Evolutionary conservation across 257 asterid species (phyloP).

Genomic region (Verbena officinalis): DNA sequence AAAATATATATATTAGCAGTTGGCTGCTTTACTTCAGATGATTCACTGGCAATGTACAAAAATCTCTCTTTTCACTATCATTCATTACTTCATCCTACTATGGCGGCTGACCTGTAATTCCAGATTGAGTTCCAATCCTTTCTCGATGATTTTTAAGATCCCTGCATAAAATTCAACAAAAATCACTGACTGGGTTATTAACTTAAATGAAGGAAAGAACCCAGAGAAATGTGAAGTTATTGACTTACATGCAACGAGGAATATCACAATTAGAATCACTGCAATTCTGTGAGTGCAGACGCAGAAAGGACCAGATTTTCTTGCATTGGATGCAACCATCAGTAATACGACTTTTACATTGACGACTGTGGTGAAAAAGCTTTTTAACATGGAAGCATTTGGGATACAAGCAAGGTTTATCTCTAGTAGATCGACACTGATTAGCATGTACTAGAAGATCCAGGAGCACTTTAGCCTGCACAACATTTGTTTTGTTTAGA

Average conservation of each 20-base stretch:
- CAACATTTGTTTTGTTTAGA: background rate
- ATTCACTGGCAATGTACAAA: background rate
- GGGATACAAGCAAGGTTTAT: conserved; percentile 43
- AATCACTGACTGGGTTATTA: background rate
- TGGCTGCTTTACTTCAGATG: background rate
- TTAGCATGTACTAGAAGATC: conserved; percentile 49
- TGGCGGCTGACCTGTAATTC: conserved; percentile 26
- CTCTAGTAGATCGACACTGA: conserved; percentile 34
- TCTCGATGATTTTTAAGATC: conserved; percentile 32
- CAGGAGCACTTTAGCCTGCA: conserved; percentile 38
- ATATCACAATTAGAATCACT: conserved; percentile 40
- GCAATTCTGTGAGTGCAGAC: conserved; percentile 45
- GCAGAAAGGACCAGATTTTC: conserved; percentile 46
- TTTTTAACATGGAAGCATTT: conserved; percentile 35
- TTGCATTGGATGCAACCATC: conserved; percentile 50
- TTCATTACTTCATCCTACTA: background rate
- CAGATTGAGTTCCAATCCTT: conserved; percentile 20
- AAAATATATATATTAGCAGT: background rate
- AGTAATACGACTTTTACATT: conserved; percentile 33
- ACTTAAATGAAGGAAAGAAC: conserved; percentile 7
- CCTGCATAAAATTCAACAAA: conserved; percentile 31
- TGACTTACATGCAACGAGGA: conserved; percentile 61
- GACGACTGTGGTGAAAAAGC: conserved; percentile 38
- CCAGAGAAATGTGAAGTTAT: conserved; percentile 3
- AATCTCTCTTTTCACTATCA: background rate